These are phyloP conservation scores for Hypoxylon sp. DNA, from an alignment of 2,329 filamentous ascomycete species.

Conservation along the genomic window DNA sequence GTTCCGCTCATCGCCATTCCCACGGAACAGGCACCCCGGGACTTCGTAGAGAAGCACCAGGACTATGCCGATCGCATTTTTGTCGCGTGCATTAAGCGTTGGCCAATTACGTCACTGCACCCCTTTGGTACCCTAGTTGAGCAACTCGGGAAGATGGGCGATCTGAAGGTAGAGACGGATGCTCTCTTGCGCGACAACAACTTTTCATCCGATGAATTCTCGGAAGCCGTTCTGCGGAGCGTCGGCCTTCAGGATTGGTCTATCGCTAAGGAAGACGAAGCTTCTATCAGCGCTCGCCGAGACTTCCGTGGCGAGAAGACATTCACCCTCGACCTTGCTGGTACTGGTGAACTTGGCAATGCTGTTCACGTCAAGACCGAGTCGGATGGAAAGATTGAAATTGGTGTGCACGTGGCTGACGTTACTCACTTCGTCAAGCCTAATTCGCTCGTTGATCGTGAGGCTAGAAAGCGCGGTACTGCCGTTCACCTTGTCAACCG, in stretches of 20 bases:
- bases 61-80: constrained; percentile 98
- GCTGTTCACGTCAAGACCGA: constrained; percentile 91
- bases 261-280: constrained; percentile 83
- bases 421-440: constrained; percentile 97
- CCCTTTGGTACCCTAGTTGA: constrained; percentile 98
- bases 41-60: constrained; percentile 98
- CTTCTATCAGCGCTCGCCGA: constrained; percentile 77
- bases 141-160: constrained; percentile 96
- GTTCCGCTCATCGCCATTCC: constrained; percentile 98
- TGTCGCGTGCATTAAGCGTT: constrained; percentile 98
- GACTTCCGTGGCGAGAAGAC: constrained; percentile 90
- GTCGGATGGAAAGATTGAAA: constrained; percentile 86
- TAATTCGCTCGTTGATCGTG: constrained; percentile 93
- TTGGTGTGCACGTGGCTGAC: constrained; percentile 95
- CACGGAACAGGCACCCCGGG: constrained; percentile 95
- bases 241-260: constrained; percentile 94
- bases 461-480: constrained; percentile 97
- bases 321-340: constrained; percentile 93
- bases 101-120: constrained; percentile 99
- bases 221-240: constrained; percentile 93
- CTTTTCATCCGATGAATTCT: constrained; percentile 97
- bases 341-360: constrained; percentile 88
- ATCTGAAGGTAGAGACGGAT: constrained; percentile 97
- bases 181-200: constrained; percentile 98
- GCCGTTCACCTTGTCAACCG: constrained; percentile 95